A percentile compares a stretch with the other conserved stretches of the same genome.
These are phyloP conservation scores for peach (Prunus persica) DNA, from an alignment of 306 rosid species.

Conservation along the genomic window DNA sequence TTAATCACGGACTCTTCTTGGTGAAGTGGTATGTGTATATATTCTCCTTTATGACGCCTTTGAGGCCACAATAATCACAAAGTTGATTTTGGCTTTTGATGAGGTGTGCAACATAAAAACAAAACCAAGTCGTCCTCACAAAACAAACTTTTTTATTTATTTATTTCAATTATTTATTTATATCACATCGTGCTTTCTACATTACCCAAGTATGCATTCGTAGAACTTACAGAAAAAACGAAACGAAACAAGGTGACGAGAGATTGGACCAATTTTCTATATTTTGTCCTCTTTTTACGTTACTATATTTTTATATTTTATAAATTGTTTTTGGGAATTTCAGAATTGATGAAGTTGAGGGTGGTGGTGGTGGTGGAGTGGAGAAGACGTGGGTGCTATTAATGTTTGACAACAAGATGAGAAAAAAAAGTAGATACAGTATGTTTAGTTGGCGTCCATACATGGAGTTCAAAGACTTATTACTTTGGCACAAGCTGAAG, in stretches of 20 bases:
- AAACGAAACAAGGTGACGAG: background rate
- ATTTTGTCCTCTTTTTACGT: background rate
- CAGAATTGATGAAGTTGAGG: background rate
- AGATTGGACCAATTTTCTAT: background rate
- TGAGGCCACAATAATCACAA: background rate
- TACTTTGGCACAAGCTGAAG: background rate
- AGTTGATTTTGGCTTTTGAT: slow-evolving; percentile 2
- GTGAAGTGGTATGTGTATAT: background rate
- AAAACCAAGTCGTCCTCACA: background rate
- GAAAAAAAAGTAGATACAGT: background rate
- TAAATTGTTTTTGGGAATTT: background rate
- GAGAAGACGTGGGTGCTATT: background rate
- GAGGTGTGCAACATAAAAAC: background rate
- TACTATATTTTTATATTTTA: background rate
- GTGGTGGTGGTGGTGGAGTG: background rate
- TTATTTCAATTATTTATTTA: too few species aligned
- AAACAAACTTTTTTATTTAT: too few species aligned
- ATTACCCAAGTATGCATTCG: background rate
- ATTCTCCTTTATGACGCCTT: background rate
- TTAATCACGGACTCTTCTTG: background rate
- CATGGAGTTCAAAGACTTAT: background rate
- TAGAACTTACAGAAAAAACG: background rate
- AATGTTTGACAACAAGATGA: background rate
- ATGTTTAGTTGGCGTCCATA: background rate
- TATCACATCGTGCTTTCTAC: background rate